Conservation (phyloP, 306 rosid genomes). For the Urtica urens region DNA sequence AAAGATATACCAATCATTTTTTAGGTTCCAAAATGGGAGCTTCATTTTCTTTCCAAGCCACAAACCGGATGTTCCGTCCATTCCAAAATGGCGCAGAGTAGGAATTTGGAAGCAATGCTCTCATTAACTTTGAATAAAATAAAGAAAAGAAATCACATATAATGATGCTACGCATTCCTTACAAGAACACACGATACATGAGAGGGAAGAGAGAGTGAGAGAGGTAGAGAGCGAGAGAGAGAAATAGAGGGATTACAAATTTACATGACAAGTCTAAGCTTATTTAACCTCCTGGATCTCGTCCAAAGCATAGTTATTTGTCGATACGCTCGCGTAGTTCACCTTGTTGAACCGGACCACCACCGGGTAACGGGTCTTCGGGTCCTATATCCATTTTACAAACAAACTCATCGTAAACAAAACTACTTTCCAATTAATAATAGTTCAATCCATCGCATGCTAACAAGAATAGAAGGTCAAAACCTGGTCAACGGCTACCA, state of each 20-base stretch:
- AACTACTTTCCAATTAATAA: too few species aligned
- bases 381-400: slow-evolving; percentile 48
- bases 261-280: slow-evolving; percentile 20
- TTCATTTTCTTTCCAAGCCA: too few species aligned
- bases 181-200: slow-evolving; percentile 11
- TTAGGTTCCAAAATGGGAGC: not conserved
- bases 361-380: slow-evolving; percentile 71
- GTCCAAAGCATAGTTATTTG: slow-evolving; percentile 87
- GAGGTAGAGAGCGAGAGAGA: slow-evolving; percentile 22
- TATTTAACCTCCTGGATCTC: slow-evolving; percentile 60
- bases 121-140: slow-evolving; percentile 11
- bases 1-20: too few species aligned
- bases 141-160: slow-evolving; percentile 25
- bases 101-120: slow-evolving; percentile 7
- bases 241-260: slow-evolving; percentile 31
- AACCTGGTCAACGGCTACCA: slow-evolving; percentile 87
- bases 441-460: too few species aligned
- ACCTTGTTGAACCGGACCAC: slow-evolving; percentile 82
- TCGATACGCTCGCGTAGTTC: slow-evolving; percentile 76
- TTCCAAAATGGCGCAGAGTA: too few species aligned
- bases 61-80: too few species aligned
- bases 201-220: slow-evolving; percentile 11
- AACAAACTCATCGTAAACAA: too few species aligned
- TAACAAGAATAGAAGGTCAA: too few species aligned
- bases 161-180: slow-evolving; percentile 35